These are phyloP conservation scores for Quercus cerris DNA, from an alignment of 306 rosid species.

Conservation along the genomic window DNA sequence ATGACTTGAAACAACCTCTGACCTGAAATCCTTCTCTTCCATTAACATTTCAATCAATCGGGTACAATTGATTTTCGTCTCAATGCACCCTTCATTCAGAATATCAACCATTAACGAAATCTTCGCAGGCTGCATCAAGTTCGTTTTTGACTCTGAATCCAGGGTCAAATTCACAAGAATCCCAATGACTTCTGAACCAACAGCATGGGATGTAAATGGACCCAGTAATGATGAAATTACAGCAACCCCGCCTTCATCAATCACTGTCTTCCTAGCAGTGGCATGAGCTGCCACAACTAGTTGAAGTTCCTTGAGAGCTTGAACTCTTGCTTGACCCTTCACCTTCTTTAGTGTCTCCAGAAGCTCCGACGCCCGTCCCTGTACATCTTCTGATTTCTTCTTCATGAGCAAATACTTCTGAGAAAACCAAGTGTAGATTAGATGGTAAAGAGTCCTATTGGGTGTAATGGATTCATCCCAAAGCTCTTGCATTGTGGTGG, in stretches of 20 bases:
- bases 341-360: conserved; percentile 65
- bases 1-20: conserved; percentile 60
- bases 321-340: conserved; percentile 73
- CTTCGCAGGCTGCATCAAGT: conserved; percentile 64
- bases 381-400: conserved; percentile 76
- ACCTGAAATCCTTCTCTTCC: conserved; percentile 54
- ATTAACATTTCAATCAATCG: conserved; percentile 49
- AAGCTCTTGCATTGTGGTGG: conserved; percentile 86
- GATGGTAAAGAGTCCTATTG: conserved; percentile 56
- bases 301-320: conserved; percentile 69
- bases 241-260: conserved; percentile 61
- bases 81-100: conserved; percentile 70
- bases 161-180: conserved; percentile 59
- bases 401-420: conserved; percentile 67
- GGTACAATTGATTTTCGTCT: conserved; percentile 68
- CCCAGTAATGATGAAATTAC: conserved; percentile 55
- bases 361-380: conserved; percentile 68
- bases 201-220: conserved; percentile 74
- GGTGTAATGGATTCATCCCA: conserved; percentile 83
- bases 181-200: conserved; percentile 67
- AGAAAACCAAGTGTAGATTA: conserved; percentile 63
- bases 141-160: conserved; percentile 55
- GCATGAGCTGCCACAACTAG: conserved; percentile 54
- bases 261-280: conserved; percentile 49
- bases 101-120: conserved; percentile 68